Conservation (phyloP, 2,329 filamentous ascomycete genomes). For the Fusarium sp. region DNA sequence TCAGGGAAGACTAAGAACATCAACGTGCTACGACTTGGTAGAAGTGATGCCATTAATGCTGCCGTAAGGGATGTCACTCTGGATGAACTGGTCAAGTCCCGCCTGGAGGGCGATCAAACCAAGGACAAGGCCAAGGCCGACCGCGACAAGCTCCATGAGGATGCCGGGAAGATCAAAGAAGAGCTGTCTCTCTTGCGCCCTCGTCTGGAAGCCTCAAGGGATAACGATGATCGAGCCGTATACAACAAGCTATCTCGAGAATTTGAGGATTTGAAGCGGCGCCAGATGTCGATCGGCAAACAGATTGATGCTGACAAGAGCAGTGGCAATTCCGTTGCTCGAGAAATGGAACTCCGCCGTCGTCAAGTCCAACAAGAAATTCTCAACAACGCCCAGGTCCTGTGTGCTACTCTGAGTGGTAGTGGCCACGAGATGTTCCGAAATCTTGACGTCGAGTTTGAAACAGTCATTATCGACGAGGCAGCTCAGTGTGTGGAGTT, state of each 20-base stretch:
- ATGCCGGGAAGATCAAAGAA: slow-evolving; percentile 80
- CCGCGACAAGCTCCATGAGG: slow-evolving; percentile 72
- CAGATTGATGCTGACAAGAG: slow-evolving; percentile 92
- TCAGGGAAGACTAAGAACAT: slow-evolving; percentile 81
- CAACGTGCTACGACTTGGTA: slow-evolving; percentile 89
- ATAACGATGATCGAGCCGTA: slow-evolving; percentile 63
- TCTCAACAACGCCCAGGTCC: slow-evolving; percentile 89
- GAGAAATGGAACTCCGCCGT: slow-evolving; percentile 88
- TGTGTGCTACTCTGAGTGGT: slow-evolving; percentile 95
- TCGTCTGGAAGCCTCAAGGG: slow-evolving; percentile 77
- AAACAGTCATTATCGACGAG: slow-evolving; percentile 98
- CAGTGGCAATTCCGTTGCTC: slow-evolving; percentile 83
- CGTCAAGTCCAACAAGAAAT: slow-evolving; percentile 91
- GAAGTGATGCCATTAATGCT: slow-evolving; percentile 91
- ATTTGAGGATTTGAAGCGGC: slow-evolving; percentile 83
- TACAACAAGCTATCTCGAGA: slow-evolving; percentile 77
- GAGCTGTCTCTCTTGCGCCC: slow-evolving; percentile 80
- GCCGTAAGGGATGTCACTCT: slow-evolving; percentile 92
- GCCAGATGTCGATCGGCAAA: slow-evolving; percentile 80
- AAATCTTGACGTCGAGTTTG: slow-evolving; percentile 93
- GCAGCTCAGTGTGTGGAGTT: slow-evolving; percentile 98
- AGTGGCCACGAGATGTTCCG: slow-evolving; percentile 98
- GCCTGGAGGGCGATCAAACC: slow-evolving; percentile 73
- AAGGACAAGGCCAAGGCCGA: slow-evolving; percentile 70
- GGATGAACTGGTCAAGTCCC: slow-evolving; percentile 88